Percentiles rank a stretch among this genome's conserved stretches.
Conservation (phyloP, 768 basidiomycete genomes). For the Leccinum incarnatum region DNA sequence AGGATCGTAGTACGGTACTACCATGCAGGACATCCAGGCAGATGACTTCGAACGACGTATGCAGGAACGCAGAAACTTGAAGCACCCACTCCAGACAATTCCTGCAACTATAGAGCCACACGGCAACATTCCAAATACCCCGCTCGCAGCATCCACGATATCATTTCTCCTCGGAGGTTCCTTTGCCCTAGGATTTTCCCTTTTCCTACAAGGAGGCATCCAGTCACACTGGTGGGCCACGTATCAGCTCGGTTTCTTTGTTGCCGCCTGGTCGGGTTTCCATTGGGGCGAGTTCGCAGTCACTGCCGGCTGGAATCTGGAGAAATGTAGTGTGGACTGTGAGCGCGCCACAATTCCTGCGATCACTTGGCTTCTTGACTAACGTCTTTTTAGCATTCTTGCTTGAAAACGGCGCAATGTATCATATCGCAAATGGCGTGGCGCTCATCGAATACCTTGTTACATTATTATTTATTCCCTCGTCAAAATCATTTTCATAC, state of each 20-base stretch:
- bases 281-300: conserved; percentile 95
- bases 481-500: conserved; percentile 56
- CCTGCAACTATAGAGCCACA: conserved; percentile 40
- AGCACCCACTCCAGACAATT: conserved; percentile 51
- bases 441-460: conserved; percentile 82
- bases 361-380: conserved; percentile 3
- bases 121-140: conserved; percentile 85
- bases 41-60: conserved; percentile 44
- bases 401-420: conserved; percentile 82
- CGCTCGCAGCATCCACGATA: conserved; percentile 70
- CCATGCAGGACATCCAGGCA: conserved; percentile 33
- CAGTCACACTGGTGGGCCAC: conserved; percentile 57
- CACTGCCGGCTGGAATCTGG: conserved; percentile 92
- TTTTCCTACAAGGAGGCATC: conserved; percentile 49
- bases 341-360: conserved; percentile 33
- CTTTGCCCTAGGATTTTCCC: conserved; percentile 57
- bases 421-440: conserved; percentile 78
- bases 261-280: conserved; percentile 81
- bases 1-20: not conserved
- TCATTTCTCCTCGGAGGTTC: conserved; percentile 81
- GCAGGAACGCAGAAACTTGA: conserved; percentile 36
- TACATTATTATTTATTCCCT: conserved; percentile 64
- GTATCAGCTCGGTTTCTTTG: conserved; percentile 78
- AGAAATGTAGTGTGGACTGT: conserved; percentile 94
- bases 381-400: conserved; percentile 67